Conservation (phyloP, 139 green algal genomes). For the Ettlia oleoabundans region DNA sequence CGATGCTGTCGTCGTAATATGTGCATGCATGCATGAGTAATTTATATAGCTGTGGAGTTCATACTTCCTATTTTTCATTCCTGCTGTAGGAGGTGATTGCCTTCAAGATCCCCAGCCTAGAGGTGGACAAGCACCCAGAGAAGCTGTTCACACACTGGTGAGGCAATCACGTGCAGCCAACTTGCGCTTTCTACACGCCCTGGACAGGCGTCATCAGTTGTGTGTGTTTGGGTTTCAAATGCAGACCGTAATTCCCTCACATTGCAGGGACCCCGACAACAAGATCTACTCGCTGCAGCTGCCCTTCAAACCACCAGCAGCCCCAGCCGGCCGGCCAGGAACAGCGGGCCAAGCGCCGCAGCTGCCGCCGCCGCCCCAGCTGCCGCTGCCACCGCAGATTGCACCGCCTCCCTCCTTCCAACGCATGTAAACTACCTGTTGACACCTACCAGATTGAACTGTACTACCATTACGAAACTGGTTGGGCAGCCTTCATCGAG, state of each 20-base stretch:
- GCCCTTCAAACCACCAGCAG: slow-evolving; percentile 67
- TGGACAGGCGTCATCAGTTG: too few relatives aligned
- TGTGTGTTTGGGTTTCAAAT: too few relatives aligned
- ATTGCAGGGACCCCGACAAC: slow-evolving; percentile 81
- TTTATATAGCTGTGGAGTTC: too few relatives aligned
- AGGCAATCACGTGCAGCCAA: too few relatives aligned
- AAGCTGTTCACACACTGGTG: slow-evolving; percentile 95
- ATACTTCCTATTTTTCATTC: background rate
- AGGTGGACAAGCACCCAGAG: slow-evolving; percentile 81
- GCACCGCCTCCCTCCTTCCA: background rate
- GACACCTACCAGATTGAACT: too few relatives aligned
- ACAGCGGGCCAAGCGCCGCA: background rate
- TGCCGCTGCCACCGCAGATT: slow-evolving; percentile 12
- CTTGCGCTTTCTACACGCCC: too few relatives aligned
- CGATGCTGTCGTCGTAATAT: too few relatives aligned
- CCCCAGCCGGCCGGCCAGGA: slow-evolving; percentile 4
- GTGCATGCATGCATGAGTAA: too few relatives aligned
- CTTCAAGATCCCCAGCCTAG: slow-evolving; percentile 96
- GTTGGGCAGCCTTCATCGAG: too few relatives aligned
- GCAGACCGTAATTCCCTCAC: background rate
- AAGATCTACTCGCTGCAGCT: slow-evolving; percentile 90
- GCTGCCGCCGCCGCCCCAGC: slow-evolving; percentile 12
- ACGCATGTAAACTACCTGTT: too few relatives aligned
- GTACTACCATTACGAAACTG: too few relatives aligned
- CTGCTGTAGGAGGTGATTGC: slow-evolving; percentile 80